Evolutionary conservation across 306 rosid genomes (phyloP).

Genomic region (Rosa rugosa): DNA sequence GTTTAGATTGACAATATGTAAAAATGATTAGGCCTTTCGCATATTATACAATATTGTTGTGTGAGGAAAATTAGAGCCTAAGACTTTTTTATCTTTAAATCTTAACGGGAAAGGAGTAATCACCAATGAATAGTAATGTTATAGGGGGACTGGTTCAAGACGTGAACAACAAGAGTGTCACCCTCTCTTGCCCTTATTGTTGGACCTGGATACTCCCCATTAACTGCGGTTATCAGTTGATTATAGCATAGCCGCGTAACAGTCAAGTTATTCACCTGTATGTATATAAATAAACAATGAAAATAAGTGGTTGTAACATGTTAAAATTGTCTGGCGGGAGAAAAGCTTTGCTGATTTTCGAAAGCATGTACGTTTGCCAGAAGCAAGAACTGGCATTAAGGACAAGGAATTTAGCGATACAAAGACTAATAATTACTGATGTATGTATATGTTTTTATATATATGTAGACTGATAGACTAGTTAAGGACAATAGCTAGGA

Average conservation of each 20-base stretch:
- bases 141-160: slow-evolving; percentile 50
- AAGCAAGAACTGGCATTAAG: not conserved
- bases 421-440: too few relatives aligned
- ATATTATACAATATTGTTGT: not conserved
- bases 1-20: not conserved
- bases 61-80: not conserved
- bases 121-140: slow-evolving; percentile 60
- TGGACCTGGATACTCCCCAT: slow-evolving; percentile 55
- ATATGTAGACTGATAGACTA: not conserved
- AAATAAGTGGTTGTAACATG: not conserved
- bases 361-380: not conserved
- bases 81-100: not conserved
- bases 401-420: not conserved
- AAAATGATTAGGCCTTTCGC: not conserved
- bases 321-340: not conserved
- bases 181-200: slow-evolving; percentile 40
- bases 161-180: slow-evolving; percentile 51
- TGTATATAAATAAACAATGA: not conserved
- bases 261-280: slow-evolving; percentile 43
- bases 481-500: not conserved
- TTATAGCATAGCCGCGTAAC: slow-evolving; percentile 37
- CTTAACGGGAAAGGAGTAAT: not conserved
- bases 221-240: slow-evolving; percentile 50
- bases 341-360: not conserved
- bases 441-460: too few relatives aligned